phyloP scores from a whole-genome alignment of 1,284 basidiomycete species.

The Fistulina hepatica region DNA sequence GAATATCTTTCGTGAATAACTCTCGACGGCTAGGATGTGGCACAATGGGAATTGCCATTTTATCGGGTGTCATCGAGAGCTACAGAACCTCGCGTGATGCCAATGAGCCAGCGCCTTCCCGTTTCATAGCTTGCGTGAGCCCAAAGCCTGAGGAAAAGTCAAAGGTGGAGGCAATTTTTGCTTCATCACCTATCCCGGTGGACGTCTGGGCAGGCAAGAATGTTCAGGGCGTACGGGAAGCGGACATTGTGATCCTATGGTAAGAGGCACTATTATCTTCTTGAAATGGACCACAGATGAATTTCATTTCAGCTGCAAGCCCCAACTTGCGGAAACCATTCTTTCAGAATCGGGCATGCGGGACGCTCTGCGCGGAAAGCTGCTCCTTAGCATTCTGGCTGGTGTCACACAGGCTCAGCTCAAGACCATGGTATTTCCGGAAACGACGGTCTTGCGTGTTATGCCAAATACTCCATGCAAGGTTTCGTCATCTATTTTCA shows the following conservation, averaged over 20 bases:
- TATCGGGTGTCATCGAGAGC: slow-evolving; percentile 81
- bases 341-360: slow-evolving; percentile 73
- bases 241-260: slow-evolving; percentile 87
- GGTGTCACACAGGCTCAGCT: slow-evolving; percentile 88
- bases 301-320: slow-evolving; percentile 70
- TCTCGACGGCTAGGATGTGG: slow-evolving; percentile 68
- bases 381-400: slow-evolving; percentile 93
- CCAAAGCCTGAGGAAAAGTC: slow-evolving; percentile 68
- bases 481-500: slow-evolving; percentile 33
- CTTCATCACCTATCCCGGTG: slow-evolving; percentile 48
- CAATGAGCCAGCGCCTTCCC: slow-evolving; percentile 55
- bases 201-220: slow-evolving; percentile 68
- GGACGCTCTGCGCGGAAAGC: slow-evolving; percentile 80
- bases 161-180: slow-evolving; percentile 60
- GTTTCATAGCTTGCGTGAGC: slow-evolving; percentile 85
- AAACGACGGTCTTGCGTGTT: slow-evolving; percentile 83
- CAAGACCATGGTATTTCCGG: slow-evolving; percentile 57
- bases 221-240: slow-evolving; percentile 56
- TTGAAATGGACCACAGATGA: slow-evolving; percentile 4
- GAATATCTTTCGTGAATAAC: too few relatives aligned
- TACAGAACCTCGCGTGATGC: too few relatives aligned
- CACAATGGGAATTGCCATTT: slow-evolving; percentile 95
- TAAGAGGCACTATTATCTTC: slow-evolving; percentile 28
- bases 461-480: slow-evolving; percentile 99
- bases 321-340: slow-evolving; percentile 76